Percentiles rank a stretch among this genome's conserved stretches.
These are phyloP conservation scores for Boletus tylopilopsis DNA, from an alignment of 768 basidiomycete genomes.

Conservation along the genomic window DNA sequence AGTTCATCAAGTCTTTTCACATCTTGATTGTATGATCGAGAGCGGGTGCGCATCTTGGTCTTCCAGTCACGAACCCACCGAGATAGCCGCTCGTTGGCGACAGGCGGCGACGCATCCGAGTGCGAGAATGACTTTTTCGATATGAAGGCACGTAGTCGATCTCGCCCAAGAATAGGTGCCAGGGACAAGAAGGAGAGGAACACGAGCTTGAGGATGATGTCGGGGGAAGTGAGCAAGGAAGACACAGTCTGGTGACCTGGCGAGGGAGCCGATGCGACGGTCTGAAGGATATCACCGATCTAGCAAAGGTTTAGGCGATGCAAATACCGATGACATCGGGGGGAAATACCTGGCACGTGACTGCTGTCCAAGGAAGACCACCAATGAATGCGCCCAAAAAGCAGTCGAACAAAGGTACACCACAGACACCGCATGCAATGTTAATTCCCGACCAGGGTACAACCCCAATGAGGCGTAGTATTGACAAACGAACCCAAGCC, in stretches of 20 bases:
- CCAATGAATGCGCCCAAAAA: constrained; percentile 82
- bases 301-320: constrained; percentile 29
- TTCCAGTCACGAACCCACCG: constrained; percentile 71
- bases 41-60: constrained; percentile 51
- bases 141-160: constrained; percentile 58
- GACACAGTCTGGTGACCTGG: constrained; percentile 77
- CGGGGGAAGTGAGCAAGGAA: constrained; percentile 77
- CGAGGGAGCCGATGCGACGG: constrained; percentile 68
- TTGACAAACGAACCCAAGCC: constrained; percentile 81
- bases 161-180: constrained; percentile 79
- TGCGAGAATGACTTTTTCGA: constrained; percentile 26
- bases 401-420: constrained; percentile 72
- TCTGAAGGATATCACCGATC: constrained; percentile 87
- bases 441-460: constrained; percentile 98
- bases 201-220: constrained; percentile 78
- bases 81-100: constrained; percentile 35
- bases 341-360: constrained; percentile 74
- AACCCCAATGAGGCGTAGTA: constrained; percentile 86
- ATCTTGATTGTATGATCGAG: constrained; percentile 47
- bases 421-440: constrained; percentile 90
- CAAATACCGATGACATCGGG: constrained; percentile 10
- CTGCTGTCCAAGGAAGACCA: constrained; percentile 84
- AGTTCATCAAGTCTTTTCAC: constrained; percentile 47
- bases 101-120: constrained; percentile 18
- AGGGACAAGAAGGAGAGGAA: constrained; percentile 81